Base-by-base conservation (phyloP, 2,329 filamentous ascomycete genomes). In the Curvularia sp. region DNA sequence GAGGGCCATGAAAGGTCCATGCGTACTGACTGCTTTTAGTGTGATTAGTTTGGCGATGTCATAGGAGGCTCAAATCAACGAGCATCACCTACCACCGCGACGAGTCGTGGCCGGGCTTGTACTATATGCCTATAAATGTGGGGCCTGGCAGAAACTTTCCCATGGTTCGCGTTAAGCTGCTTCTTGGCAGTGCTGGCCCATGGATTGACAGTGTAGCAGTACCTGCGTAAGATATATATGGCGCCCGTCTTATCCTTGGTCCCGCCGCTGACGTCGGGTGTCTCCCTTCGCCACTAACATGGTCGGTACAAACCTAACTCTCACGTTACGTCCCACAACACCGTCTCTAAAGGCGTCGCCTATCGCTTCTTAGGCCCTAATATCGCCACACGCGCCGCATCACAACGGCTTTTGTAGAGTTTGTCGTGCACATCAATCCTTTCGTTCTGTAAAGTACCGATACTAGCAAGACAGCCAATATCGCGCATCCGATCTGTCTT, bases 201-300 rank as follows among this genome's bases (percentile, higher is more conserved):
- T 3, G 67, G 70, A 20, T 85, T 87, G 62, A 79, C 82, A 0
- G 62, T 87, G 0, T 77, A 69, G 15, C 72, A 81, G 35, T 88
- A 87, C 60, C 64, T 84, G 5, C 13, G 13, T 6, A 35, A 35
- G 33, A 15, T 4, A 35, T 6, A 35, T 35, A n/a, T 55, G 70
- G n/a, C 76, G 85, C n/a, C 86, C 55, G 66, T 77, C 3, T 70
- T 74, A 2, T 78, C 80, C 33, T 87, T 87, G 63, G 67, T 88
- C 7, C 72, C 87, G 0, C 85, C 85, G 0, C 74, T 86, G 5
- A 77, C 88, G 39, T 82, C 84, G 49, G 80, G 80, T 57, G 82
- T 86, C 6, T 80, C 81, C 72, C 0, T 86, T 85, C 0, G 85
- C 85, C 1, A 79, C 76, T 44, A 85, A 87, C 53, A 56, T 86